A percentile compares a stretch with the other conserved stretches of the same genome.
Conservation (phyloP, 2,329 filamentous ascomycete species). For the Microdochium bolleyi region DNA sequence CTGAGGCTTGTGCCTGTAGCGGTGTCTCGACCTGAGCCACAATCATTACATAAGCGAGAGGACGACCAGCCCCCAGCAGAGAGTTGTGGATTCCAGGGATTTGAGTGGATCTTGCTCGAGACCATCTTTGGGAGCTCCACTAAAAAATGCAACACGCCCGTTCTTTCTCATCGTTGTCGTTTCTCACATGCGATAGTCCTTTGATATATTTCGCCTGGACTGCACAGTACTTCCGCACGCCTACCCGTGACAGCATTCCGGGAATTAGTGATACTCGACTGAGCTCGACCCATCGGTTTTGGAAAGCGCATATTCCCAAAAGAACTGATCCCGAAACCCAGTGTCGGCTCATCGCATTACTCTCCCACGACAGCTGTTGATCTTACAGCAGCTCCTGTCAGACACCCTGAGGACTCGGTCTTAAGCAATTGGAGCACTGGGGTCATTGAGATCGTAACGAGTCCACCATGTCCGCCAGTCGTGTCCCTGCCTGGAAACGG, state of each 20-base stretch:
- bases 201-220: neutral
- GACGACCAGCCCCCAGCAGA: neutral
- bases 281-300: too few species aligned
- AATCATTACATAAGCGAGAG: neutral
- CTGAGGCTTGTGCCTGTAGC: neutral
- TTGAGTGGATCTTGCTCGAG: neutral
- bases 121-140: slow-evolving; percentile 6
- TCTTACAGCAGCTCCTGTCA: too few species aligned
- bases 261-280: too few species aligned
- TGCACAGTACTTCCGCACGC: too few species aligned
- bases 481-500: slow-evolving; percentile 52
- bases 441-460: too few species aligned
- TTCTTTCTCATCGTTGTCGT: neutral
- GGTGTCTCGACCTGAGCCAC: neutral
- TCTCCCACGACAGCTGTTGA: too few species aligned
- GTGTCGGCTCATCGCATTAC: too few species aligned
- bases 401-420: too few species aligned
- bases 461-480: slow-evolving; percentile 16
- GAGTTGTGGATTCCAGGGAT: neutral
- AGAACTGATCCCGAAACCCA: too few species aligned
- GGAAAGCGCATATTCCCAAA: too few species aligned
- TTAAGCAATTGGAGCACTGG: too few species aligned
- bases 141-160: slow-evolving; percentile 8
- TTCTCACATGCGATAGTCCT: neutral
- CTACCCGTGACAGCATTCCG: too few species aligned